Base-by-base conservation (phyloP, 371 early-diverging fungal species). In the Funneliformis caledonium region DNA sequence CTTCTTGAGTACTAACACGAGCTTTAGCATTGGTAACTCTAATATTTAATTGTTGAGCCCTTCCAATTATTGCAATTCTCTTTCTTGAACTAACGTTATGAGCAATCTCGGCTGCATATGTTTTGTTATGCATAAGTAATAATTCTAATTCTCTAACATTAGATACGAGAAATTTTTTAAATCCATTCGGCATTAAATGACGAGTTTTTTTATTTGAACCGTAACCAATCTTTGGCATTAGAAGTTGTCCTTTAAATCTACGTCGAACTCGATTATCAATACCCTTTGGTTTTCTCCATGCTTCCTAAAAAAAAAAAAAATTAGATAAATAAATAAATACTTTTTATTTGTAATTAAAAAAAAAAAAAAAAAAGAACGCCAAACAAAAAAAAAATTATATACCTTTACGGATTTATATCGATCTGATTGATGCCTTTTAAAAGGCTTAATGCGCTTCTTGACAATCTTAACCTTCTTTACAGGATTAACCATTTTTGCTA, bases 281-380 rank as follows among this genome's bases (percentile, higher is more conserved):
- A 97, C 99, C 99, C 92, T 95, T 96, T 89, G 99, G 99, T 91
- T 97, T 97, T 91, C 99, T 95, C 99, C 99, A 99, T 84, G 97
- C 95, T 85, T 92, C 92, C 94, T 96, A 72, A 78, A 68, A 78
- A 31, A 45, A 42, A 59, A 52, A 72, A 16, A 50, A 45, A 76
- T 79, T 75, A 37, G 26, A 31, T 33, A 60, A 14, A 16, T 52
- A 76, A 22, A 48, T 43, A 26, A 59, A 56, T 11, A 22, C 42
- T 19, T 61, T 16, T 45, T 37, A 31, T 37, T 47, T 33, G 26
- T n/a, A n/a, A 64, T 10, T 6, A 22, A 22, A 64, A 22, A 6
- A 64, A 22, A 22, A 22, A 64, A 31, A 6, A 42, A 42, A 43
- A 43, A 50, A 42, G 26, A 26, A 26, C 26, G 26, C 26, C 26